phyloP scores from a whole-genome alignment of 2,329 filamentous ascomycete species.

The Dactylellina leptospora region DNA sequence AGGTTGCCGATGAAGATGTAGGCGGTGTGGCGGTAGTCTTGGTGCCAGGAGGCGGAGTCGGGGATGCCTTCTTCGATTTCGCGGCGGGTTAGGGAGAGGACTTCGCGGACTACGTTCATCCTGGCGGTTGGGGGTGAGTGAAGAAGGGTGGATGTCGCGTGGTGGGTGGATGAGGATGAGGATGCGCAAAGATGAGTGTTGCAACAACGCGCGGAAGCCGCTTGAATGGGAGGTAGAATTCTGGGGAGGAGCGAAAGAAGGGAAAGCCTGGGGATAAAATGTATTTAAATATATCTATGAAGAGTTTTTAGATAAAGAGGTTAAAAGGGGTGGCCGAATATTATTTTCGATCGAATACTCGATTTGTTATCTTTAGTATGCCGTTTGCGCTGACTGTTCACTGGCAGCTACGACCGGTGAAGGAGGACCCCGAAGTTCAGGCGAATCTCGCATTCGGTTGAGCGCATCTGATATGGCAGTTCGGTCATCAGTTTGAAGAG shows the following conservation, averaged over 20 bases:
- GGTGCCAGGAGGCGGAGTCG: slow-evolving; percentile 56
- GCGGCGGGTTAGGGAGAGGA: slow-evolving; percentile 90
- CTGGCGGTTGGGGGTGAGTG: not conserved
- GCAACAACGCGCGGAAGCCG: not conserved
- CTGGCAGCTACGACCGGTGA: not conserved
- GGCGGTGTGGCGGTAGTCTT: slow-evolving; percentile 94
- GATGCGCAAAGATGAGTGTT: not conserved
- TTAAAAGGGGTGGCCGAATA: no score
- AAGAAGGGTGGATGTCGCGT: not conserved
- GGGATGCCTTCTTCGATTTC: slow-evolving; percentile 85
- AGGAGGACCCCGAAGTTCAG: not conserved
- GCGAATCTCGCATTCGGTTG: slow-evolving; percentile 2
- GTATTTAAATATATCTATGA: no score
- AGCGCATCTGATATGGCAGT: not conserved
- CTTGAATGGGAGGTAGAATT: not conserved
- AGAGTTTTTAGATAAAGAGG: no score
- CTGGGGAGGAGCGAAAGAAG: not conserved
- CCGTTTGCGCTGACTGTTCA: not conserved
- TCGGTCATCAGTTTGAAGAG: slow-evolving; percentile 15
- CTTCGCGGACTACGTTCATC: slow-evolving; percentile 95
- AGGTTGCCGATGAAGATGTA: slow-evolving; percentile 96
- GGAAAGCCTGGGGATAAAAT: not conserved
- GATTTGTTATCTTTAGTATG: not conserved
- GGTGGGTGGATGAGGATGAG: not conserved
- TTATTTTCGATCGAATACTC: not conserved